Base-by-base conservation (phyloP, 352 stramenopile genomes). In the Globisporangium cylindrosporum region DNA sequence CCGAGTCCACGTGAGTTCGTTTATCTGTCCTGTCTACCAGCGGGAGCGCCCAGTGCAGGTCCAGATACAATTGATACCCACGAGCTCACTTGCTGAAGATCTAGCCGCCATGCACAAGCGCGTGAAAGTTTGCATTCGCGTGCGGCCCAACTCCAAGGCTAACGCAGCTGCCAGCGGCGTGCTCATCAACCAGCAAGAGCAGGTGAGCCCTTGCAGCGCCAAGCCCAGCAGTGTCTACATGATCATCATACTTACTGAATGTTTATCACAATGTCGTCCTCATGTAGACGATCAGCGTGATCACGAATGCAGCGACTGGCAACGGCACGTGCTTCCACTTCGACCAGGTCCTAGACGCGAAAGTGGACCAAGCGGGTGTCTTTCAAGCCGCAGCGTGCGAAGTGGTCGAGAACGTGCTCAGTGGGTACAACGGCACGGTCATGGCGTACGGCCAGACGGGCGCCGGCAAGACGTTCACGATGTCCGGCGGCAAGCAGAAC, bases 361-460 rank as follows among this genome's bases (percentile, higher is more conserved):
- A 62, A 7, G 77, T 80, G 46, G 73, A 76, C 27, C 82, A 93
- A 64, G 70, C 69, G n/a, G 78, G 79, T 22, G 79, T 90, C 5
- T 93, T 86, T 71, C 49, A 70, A 8, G 69, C 70, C 1, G 72
- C 78, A 0, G 81, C 77, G 0, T 51, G 51, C 4, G 80, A 89
- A n/a, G 81, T 90, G 7, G 81, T 89, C 22, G 83, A 88, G 51
- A 80, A 74, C 51, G 81, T 89, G 6, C 51, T 93, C 55, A 72
- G 74, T 22, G 83, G 83, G n/a, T 90, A 90, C 74, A 93, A 93
- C 64, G 82, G 83, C 62, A 90, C 83, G 29, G 79, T 93, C 73
- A 76, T 93, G 69, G 85, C 85, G 14, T 91, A 93, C 66, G 83
- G 83, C 2, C 83, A 93, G 58, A 92, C 86, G 1, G 86, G 86